phyloP scores from a whole-genome alignment of 2,329 filamentous ascomycete species.

The Sclerotinia borealis region DNA sequence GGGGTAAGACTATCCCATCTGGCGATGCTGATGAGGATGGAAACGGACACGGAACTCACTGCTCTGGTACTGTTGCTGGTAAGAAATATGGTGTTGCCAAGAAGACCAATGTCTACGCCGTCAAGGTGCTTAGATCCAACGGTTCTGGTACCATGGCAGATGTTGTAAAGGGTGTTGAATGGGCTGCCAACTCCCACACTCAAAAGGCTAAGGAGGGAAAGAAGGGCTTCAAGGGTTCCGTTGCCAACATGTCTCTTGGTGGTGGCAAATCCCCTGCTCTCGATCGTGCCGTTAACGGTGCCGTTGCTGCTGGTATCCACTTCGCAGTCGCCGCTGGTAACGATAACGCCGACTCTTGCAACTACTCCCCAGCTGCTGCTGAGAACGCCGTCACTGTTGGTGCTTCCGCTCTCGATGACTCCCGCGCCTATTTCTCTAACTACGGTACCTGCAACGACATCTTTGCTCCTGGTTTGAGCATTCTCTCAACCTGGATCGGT shows the following conservation, averaged over 20 bases:
- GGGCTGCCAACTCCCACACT: slow-evolving; percentile 73
- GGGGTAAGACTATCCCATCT: slow-evolving; percentile 92
- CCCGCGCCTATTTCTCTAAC: slow-evolving; percentile 99
- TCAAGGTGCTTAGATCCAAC: slow-evolving; percentile 97
- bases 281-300: slow-evolving; percentile 88
- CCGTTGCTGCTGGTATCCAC: slow-evolving; percentile 86
- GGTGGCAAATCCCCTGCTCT: slow-evolving; percentile 93
- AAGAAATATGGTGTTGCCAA: slow-evolving; percentile 99
- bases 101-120: slow-evolving; percentile 93
- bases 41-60: slow-evolving; percentile 98
- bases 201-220: slow-evolving; percentile 74
- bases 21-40: slow-evolving; percentile 86
- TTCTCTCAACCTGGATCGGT: slow-evolving; percentile 97
- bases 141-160: slow-evolving; percentile 98
- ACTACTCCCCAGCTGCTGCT: slow-evolving; percentile 95
- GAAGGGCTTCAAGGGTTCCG: slow-evolving; percentile 97
- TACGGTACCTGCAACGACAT: slow-evolving; percentile 99
- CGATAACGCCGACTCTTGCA: slow-evolving; percentile 98
- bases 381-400: slow-evolving; percentile 91
- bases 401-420: slow-evolving; percentile 86
- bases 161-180: slow-evolving; percentile 97
- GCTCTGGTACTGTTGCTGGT: slow-evolving; percentile 94
- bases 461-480: slow-evolving; percentile 95
- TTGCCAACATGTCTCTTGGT: slow-evolving; percentile 98
- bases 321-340: slow-evolving; percentile 98